Evolutionary conservation across 2,329 filamentous ascomycete species (phyloP), one percentile per base, ranked within the genome.

Genomic region (Leptographium procerum): DNA sequence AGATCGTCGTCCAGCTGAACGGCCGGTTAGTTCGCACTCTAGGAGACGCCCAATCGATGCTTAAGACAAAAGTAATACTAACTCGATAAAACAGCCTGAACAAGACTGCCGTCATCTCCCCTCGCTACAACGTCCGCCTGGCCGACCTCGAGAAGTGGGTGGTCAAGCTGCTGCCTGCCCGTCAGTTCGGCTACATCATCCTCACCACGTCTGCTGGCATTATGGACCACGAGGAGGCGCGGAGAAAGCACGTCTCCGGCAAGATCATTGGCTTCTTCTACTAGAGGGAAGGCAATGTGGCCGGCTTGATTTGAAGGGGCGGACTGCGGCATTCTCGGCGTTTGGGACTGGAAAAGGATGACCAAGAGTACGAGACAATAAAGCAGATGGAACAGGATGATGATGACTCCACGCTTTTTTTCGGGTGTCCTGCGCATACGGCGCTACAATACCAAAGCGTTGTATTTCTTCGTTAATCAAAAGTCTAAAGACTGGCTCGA

Each of bases 221-320:
- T 78, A 97, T 99, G 92, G 94, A 99, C 83, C 94, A 99, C 83
- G 94, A 99, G 84, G 94, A 99, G 86, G 94, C 94, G 69, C 84
- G 94, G 75, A 85, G 94, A 77, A 97, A 97, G 64, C 94, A 99
- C 83, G 94, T 97, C 73, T 86, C 92, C 69, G 94, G 94, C 80
- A 99, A 99, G 87, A 89, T 99, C 79, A 89, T 97, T 70, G 94
- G 94, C 71, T 99, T 97, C 87, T 96, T 96, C 85, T 97, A 96
- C 85, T 96, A 94, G 71, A 47, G 22, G 11, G 50, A 31, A 14
- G 19, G 16, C 22, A 19, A 5, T 43, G 47, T 26, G 22, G 19
- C 5, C 8, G 16, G 26, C 10, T 14, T 34, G 54, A 13, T 24
- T 26, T 45, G 29, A 34, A 51, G 31, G 28, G 26, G n/a, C 24